Conservation (phyloP, 495 filamentous ascomycete genomes). For the Penicillium silybi region DNA sequence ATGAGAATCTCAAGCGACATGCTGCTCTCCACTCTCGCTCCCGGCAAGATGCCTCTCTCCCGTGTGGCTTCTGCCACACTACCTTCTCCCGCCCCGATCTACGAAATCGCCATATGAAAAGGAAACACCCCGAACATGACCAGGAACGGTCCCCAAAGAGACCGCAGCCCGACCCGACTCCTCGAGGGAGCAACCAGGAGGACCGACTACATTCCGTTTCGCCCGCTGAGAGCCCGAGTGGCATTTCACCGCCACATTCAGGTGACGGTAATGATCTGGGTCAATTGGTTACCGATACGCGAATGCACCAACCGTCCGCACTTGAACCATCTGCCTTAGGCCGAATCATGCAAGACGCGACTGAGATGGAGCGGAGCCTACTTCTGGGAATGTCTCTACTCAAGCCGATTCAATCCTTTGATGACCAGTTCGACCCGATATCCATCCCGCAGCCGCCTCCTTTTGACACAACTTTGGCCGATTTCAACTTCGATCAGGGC, state of each 20-base stretch:
- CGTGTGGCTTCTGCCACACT: slow-evolving; percentile 27
- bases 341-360: slow-evolving; percentile 7
- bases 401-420: slow-evolving; percentile 6
- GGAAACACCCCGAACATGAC: slow-evolving; percentile 31
- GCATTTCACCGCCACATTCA: neutral
- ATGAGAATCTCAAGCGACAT: slow-evolving; percentile 41
- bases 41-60: slow-evolving; percentile 16
- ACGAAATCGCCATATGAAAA: slow-evolving; percentile 34
- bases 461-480: neutral
- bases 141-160: slow-evolving; percentile 13
- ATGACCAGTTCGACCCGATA: neutral
- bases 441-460: neutral
- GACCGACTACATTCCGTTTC: slow-evolving; percentile 2
- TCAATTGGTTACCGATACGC: neutral
- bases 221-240: neutral
- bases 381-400: slow-evolving; percentile 14
- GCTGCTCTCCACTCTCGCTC: slow-evolving; percentile 28
- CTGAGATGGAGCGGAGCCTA: slow-evolving; percentile 15
- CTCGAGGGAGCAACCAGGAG: no score
- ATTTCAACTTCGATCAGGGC: neutral
- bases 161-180: slow-evolving; percentile 1
- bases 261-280: neutral
- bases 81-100: slow-evolving; percentile 32
- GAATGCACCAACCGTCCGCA: neutral
- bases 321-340: slow-evolving; percentile 2